Base-by-base conservation (phyloP, 176 grass and related monocot genomes). In the Phyllostachys edulis region DNA sequence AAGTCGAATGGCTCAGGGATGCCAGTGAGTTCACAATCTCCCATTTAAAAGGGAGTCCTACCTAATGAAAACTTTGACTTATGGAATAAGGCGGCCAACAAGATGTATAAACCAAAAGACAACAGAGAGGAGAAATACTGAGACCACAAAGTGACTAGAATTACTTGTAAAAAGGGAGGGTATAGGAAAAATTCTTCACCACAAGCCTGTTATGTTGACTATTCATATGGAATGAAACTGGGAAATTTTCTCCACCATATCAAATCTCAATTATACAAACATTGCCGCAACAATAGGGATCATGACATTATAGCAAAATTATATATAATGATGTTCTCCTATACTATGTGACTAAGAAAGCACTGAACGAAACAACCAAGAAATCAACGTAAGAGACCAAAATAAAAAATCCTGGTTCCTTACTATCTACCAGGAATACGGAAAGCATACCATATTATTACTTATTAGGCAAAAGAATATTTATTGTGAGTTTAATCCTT, bases 261-360 rank as follows among this genome's bases (percentile, higher is more conserved):
- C n/a, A 63, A 45, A 63, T 27, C 39, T 63, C 15, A 27, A 46
- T 26, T 15, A 32, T 29, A 23, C 13, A 44, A 76, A 23, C 27
- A 20, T 57, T 57, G 5, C 14, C 32, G 23, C 51, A 76, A 57
- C 10, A 21, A 76, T 76, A 76, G 37, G 10, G 73, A 63, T 77
- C 56, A 77, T 44, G 57, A 16, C 46, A 63, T 78, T 20, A 45
- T 26, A 38, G 38, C 55, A 23, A 41, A 42, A 36, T 11, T 17
- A 29, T 7, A 63, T 60, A 36, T 61, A 77, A 26, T 1, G n/a
- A 13, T 75, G 38, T 37, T 67, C 36, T 29, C 44, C 37, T 80
- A 86, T 62, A 21, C 37, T 80, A 86, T 62, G 29, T 78, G 24
- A 63, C 14, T 11, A 46, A 52, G 34, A 38, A 41, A 50, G 18